Conservation (phyloP, 176 grass and related monocot species). For the Zea mays region DNA sequence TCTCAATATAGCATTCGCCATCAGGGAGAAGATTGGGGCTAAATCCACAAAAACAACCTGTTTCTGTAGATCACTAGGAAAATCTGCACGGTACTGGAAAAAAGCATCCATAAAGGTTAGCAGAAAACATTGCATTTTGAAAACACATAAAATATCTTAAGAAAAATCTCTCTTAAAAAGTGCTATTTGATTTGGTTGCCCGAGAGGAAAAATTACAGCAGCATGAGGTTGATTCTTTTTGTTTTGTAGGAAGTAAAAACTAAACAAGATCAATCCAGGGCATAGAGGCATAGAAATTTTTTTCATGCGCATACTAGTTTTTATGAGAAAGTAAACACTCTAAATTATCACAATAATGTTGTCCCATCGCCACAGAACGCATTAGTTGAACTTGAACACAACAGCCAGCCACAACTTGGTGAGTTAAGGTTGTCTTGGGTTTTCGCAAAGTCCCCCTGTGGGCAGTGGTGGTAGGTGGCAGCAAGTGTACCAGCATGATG, state of each 20-base stretch:
- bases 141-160: constrained; percentile 16
- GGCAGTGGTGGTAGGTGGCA: background rate
- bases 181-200: constrained; percentile 1
- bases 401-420: background rate
- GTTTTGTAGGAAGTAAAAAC: constrained; percentile 19
- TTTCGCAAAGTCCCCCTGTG: background rate
- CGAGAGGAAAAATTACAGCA: constrained; percentile 17
- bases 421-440: background rate
- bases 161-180: background rate
- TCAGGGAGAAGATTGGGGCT: constrained; percentile 73
- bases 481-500: background rate
- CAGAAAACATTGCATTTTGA: constrained; percentile 4
- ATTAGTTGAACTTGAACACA: no score
- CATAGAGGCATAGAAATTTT: background rate
- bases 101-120: constrained; percentile 47
- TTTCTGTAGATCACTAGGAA: constrained; percentile 72
- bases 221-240: constrained; percentile 4
- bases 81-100: constrained; percentile 91
- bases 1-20: constrained; percentile 67
- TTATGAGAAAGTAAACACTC: background rate
- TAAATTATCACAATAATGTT: background rate
- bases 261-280: background rate
- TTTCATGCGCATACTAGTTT: background rate
- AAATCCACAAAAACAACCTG: constrained; percentile 88
- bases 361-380: background rate